Evolutionary conservation across 2,329 filamentous ascomycete genomes (phyloP).

Genomic region (Scolecobasidium constrictum): DNA sequence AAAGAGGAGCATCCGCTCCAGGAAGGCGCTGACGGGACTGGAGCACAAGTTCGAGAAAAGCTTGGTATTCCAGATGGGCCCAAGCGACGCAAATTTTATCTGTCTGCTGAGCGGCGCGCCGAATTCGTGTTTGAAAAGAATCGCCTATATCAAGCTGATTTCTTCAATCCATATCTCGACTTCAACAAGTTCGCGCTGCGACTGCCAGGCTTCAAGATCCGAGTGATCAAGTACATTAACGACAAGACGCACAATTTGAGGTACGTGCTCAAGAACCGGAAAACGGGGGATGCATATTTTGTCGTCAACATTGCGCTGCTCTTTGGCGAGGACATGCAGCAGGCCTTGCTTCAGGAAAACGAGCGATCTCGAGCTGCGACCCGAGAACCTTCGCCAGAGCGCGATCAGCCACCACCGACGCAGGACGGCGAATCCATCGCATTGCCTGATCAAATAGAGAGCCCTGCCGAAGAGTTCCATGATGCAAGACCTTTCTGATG

Average conservation of each 20-base stretch:
- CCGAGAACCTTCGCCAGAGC: not conserved
- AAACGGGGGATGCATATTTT: slow-evolving; percentile 64
- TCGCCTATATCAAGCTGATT: slow-evolving; percentile 54
- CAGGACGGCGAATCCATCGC: not conserved
- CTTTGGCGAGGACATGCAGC: slow-evolving; percentile 8
- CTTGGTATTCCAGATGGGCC: slow-evolving; percentile 28
- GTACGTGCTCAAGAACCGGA: slow-evolving; percentile 79
- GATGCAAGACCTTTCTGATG: not conserved
- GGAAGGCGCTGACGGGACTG: slow-evolving; percentile 9
- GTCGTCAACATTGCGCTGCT: slow-evolving; percentile 77
- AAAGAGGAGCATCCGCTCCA: slow-evolving; percentile 4
- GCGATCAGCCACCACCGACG: not conserved
- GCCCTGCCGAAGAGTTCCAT: not conserved
- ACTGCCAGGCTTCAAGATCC: slow-evolving; percentile 8
- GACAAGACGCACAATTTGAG: slow-evolving; percentile 57
- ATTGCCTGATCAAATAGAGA: not conserved
- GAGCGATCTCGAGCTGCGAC: not conserved
- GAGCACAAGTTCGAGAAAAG: slow-evolving; percentile 25
- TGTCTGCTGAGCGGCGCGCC: slow-evolving; percentile 43
- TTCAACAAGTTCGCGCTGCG: slow-evolving; percentile 44
- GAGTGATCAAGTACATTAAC: slow-evolving; percentile 8
- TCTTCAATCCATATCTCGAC: slow-evolving; percentile 88
- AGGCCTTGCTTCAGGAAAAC: slow-evolving; percentile 7
- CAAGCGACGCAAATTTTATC: slow-evolving; percentile 49
- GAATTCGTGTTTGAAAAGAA: slow-evolving; percentile 52